phyloP scores from a whole-genome alignment of 768 basidiomycete species.

The Stropharia rugosoannulata region DNA sequence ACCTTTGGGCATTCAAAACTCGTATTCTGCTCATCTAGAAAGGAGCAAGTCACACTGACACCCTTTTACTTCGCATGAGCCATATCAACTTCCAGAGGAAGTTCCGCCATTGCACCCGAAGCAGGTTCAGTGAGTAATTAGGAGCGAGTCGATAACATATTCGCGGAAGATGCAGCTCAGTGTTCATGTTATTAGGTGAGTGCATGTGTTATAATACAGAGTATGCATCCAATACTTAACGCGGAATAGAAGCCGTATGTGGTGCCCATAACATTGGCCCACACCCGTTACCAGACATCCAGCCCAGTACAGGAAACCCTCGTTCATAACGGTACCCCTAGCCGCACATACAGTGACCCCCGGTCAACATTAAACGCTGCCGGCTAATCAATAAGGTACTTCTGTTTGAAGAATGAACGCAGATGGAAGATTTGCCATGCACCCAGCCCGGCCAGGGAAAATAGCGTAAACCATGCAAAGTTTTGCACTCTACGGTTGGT shows the following conservation, averaged over 20 bases:
- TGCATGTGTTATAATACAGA: not conserved
- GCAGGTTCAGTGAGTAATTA: too few species aligned
- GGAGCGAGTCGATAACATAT: not conserved
- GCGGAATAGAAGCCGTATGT: not conserved
- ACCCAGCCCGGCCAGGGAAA: conserved; percentile 77
- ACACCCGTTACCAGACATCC: not conserved
- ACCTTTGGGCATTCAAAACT: too few species aligned
- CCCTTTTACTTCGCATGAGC: too few species aligned
- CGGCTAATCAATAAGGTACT: conserved; percentile 82
- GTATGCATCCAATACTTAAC: not conserved
- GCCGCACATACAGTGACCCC: not conserved
- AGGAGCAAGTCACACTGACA: too few species aligned
- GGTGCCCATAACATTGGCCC: not conserved
- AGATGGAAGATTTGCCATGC: conserved; percentile 96
- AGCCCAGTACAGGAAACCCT: too few species aligned
- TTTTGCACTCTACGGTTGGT: conserved; percentile 90
- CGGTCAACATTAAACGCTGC: not conserved
- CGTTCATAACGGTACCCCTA: too few species aligned
- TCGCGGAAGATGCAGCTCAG: not conserved
- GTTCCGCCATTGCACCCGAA: too few species aligned
- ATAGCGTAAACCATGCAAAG: conserved; percentile 88
- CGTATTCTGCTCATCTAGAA: too few species aligned
- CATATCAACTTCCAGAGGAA: too few species aligned
- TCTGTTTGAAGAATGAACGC: conserved; percentile 93
- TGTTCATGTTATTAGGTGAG: not conserved